Evolutionary conservation across 345 rosid species (phyloP).

Genomic region (Carallia pectinifolia): DNA sequence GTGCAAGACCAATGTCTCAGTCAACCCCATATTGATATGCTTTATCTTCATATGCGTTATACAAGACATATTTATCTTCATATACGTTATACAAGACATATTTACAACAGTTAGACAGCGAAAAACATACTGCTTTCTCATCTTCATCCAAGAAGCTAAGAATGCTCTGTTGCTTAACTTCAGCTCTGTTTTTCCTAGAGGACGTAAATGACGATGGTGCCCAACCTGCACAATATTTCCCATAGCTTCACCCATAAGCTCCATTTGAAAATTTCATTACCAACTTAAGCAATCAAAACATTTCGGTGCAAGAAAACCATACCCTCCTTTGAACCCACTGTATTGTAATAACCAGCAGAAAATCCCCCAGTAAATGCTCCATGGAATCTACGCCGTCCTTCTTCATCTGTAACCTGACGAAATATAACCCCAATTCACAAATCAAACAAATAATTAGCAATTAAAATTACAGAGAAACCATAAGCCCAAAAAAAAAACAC

Average conservation of each 20-base stretch:
- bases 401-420: slow-evolving; percentile 89
- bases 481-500: background rate
- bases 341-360: slow-evolving; percentile 93
- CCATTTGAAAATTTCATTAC: background rate
- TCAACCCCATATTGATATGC: no score
- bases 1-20: no score
- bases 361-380: slow-evolving; percentile 98
- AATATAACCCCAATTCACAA: slow-evolving; percentile 7
- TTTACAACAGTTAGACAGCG: background rate
- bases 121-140: slow-evolving; percentile 69
- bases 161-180: slow-evolving; percentile 78
- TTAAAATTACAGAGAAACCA: background rate
- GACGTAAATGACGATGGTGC: slow-evolving; percentile 89
- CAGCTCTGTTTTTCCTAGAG: slow-evolving; percentile 87
- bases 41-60: no score
- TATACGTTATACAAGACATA: no score
- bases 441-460: background rate
- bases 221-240: slow-evolving; percentile 65
- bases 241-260: slow-evolving; percentile 5
- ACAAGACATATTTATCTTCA: no score
- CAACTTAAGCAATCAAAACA: background rate
- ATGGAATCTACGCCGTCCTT: slow-evolving; percentile 93
- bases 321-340: slow-evolving; percentile 95
- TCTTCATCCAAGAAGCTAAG: slow-evolving; percentile 87
- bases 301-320: slow-evolving; percentile 10